Conservation (phyloP, 257 asterid genomes). For the Asclepias syriaca region DNA sequence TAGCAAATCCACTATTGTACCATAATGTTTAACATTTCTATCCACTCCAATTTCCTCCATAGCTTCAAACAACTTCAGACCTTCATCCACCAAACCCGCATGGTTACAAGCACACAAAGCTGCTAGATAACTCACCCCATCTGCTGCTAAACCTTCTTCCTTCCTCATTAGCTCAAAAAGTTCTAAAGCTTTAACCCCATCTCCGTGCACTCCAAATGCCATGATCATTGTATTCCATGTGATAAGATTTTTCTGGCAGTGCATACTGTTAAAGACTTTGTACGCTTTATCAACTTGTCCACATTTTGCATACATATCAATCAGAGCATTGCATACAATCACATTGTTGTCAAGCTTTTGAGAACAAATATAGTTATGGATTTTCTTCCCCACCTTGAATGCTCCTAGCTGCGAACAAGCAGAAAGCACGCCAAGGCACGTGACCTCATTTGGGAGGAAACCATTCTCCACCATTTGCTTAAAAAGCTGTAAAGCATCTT, state of each 20-base stretch:
- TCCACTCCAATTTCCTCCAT: constrained; percentile 51
- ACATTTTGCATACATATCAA: constrained; percentile 85
- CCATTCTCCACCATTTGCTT: constrained; percentile 39
- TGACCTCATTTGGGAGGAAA: constrained; percentile 63
- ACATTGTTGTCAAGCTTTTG: constrained; percentile 44
- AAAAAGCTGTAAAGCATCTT: constrained; percentile 61
- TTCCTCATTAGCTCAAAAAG: constrained; percentile 36
- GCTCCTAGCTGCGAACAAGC: constrained; percentile 94
- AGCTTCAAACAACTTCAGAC: constrained; percentile 49
- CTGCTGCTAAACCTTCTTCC: constrained; percentile 35
- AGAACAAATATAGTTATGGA: constrained; percentile 36
- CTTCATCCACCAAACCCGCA: constrained; percentile 91
- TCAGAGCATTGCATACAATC: constrained; percentile 76
- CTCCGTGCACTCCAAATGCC: constrained; percentile 81
- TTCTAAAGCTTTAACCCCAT: constrained; percentile 64
- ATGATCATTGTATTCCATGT: constrained; percentile 96
- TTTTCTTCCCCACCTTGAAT: constrained; percentile 45
- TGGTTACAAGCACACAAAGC: constrained; percentile 90
- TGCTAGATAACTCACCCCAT: constrained; percentile 60
- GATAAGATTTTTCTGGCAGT: constrained; percentile 40
- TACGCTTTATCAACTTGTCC: constrained; percentile 68
- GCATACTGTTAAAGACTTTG: constrained; percentile 48
- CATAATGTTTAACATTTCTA: constrained; percentile 76
- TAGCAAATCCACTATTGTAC: constrained; percentile 77
- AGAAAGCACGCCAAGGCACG: constrained; percentile 77